Evolutionary conservation across 75 land plant genomes (phyloP).

Genomic region (Sequoiadendron giganteum): DNA sequence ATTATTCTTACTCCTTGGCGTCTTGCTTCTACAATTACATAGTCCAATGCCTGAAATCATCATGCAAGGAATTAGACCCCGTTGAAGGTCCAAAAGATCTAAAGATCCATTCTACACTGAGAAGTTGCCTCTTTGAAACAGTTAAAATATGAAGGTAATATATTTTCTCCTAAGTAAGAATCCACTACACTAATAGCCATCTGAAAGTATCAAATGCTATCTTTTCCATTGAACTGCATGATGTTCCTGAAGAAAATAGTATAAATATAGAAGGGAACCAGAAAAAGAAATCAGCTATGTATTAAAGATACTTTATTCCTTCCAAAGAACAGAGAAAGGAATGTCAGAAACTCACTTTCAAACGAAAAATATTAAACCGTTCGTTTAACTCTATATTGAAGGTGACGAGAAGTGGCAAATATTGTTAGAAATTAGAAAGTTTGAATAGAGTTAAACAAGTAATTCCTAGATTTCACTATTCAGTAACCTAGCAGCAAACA

Average conservation of each 20-base stretch:
- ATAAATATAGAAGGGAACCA: background rate
- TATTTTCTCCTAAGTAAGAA: background rate
- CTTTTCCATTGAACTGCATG: background rate
- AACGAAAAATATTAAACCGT: background rate
- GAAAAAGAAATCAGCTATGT: background rate
- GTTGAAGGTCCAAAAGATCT: background rate
- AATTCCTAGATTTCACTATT: background rate
- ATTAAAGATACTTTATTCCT: background rate
- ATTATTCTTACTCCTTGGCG: slow-evolving; percentile 52
- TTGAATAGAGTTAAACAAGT: slow-evolving; percentile 3
- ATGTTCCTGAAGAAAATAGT: background rate
- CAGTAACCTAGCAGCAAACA: background rate
- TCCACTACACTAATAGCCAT: background rate
- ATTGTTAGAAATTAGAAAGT: background rate
- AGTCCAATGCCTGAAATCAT: slow-evolving; percentile 60
- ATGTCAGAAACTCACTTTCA: background rate
- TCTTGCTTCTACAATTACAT: slow-evolving; percentile 67
- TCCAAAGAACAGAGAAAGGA: background rate
- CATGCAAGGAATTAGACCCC: background rate
- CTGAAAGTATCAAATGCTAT: background rate
- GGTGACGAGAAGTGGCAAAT: background rate
- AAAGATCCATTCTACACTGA: background rate
- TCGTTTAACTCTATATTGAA: background rate
- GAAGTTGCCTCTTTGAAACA: background rate
- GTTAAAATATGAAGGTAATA: background rate